Base-by-base conservation (phyloP, 352 stramenopile genomes). In the Pythium biforme region DNA sequence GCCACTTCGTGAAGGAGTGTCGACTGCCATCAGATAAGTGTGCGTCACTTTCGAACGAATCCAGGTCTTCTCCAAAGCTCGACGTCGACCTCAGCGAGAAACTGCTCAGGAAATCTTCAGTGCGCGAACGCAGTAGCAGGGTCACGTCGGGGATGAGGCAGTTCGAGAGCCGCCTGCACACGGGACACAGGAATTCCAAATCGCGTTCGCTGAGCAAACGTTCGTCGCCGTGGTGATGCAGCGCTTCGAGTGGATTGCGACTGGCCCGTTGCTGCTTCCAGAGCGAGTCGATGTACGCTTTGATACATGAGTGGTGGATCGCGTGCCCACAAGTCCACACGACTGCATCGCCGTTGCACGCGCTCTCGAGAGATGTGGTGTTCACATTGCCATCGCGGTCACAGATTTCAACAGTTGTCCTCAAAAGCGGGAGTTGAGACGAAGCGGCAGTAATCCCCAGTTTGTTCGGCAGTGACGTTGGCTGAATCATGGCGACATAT, bases 81-180 rank as follows among this genome's bases (percentile, higher is more conserved):
- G 48, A 49, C 15, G 43, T 23, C 4, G 40, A 39, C 31, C 55
- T 41, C 4, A 67, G 14, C 23, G 55, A 69, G 14, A 69, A 69
- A 12, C 65, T 62, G 7, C 68, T 68, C 27, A 50, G 15, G 1
- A 39, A 17, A 11, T 50, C 50, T 22, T 55, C 58, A 1, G 17
- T 49, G 4, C 33, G 26, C 15, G 47, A 47, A 39, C 46, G 40
- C 10, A 66, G 10, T 1, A 70, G 20, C 12, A 52, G 20, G 4
- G n/a, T 62, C 20, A 69, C 66, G 23, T 73, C 51, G 1, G 86
- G 86, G 0, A 94, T 64, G 5, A 94, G 56, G 39, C 76, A 90
- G 62, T 92, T 94, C 1, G 81, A 88, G 7, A 94, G 69, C 10
- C 86, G 76, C 15, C 86, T 75, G 46, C 86, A 94, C 17, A 92